Evolutionary conservation across 306 rosid genomes (phyloP), one percentile per base, ranked within the genome.

Genomic region (Castanopsis chinensis): DNA sequence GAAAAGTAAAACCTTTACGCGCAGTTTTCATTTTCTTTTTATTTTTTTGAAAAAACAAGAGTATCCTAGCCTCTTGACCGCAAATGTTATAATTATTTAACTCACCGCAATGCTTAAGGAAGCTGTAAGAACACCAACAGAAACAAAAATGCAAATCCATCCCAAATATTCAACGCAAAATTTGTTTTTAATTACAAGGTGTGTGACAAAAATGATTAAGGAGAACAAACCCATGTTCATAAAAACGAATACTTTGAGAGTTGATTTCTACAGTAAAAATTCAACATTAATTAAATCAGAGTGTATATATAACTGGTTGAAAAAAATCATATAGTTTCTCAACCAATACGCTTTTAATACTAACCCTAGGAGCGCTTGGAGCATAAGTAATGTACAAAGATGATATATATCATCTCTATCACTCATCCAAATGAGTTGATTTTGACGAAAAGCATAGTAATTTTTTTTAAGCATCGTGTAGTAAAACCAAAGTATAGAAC

Each of bases 21-120:
- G 53, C 3, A 33, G 7, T 33, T 33, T 33, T 33, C 37, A 1
- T 33, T 33, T 5, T 32, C 33, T 4, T 32, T 32, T 32, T 32
- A 32, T 32, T 5, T 32, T 32, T 0, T 32, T 33, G 6, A 33
- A 33, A 33, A 33, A 33, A 33, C 5, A 0, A 33, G 6, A 33
- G 37, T 33, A 33, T 33, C 37, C 5, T 33, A 1, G 1, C 7
- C 37, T 65, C 13, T 71, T 32, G 5, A 5, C 6, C 28, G 17
- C 45, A 18, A 43, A 23, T 19, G 32, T 12, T 10, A 51, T 33
- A 5, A 1, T 33, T 33, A 33, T 11, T 76, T 20, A 4, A 75
- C 93, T 86, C 45, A 94, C 98, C 97, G 93, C 74, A 74, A 93
- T 90, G 86, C 88, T 90, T 5, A 95, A 82, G 32, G 98, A 98